Percentiles rank a stretch among this genome's conserved stretches.
These are phyloP conservation scores for Pichia cephalocereana DNA, from an alignment of 805 yeast genomes.

Conservation along the genomic window DNA sequence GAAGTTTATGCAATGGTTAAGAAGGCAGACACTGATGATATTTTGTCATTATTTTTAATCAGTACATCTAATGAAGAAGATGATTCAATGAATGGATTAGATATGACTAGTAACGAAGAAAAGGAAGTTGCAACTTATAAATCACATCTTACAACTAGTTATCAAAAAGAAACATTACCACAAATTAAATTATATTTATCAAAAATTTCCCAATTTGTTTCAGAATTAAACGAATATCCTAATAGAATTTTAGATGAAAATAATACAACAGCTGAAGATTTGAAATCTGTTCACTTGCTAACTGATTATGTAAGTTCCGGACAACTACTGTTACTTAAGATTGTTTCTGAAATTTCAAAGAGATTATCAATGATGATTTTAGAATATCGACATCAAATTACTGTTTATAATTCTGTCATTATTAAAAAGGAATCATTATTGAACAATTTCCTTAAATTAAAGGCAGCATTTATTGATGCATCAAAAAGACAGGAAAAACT, in stretches of 20 bases:
- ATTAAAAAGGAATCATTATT: constrained; percentile 10
- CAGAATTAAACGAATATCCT: constrained; percentile 1
- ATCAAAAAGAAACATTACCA: constrained; percentile 1
- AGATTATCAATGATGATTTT: constrained; percentile 13
- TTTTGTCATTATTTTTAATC: constrained; percentile 10
- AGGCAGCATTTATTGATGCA: constrained; percentile 26
- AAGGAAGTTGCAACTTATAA: constrained; percentile 1
- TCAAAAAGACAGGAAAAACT: constrained; percentile 22
- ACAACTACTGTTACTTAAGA: constrained; percentile 14
- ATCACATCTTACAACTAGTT: constrained; percentile 4
- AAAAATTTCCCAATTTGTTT: constrained; percentile 9
- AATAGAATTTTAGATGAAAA: constrained; percentile 7
- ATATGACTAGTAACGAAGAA: background rate
- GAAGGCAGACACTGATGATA: constrained; percentile 1
- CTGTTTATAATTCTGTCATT: constrained; percentile 10
- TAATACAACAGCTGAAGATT: constrained; percentile 8
- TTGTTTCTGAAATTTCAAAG: constrained; percentile 11
- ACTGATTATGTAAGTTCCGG: constrained; percentile 13
- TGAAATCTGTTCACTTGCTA: constrained; percentile 10
- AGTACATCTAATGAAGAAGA: background rate
- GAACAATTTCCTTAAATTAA: constrained; percentile 10
- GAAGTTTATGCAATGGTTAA: constrained; percentile 12
- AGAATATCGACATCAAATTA: constrained; percentile 21
- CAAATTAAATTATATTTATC: constrained; percentile 5
- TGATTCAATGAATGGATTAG: background rate